Evolutionary conservation across 148 eudicot genomes (phyloP).

Genomic region (Salicornia ramosissima): DNA sequence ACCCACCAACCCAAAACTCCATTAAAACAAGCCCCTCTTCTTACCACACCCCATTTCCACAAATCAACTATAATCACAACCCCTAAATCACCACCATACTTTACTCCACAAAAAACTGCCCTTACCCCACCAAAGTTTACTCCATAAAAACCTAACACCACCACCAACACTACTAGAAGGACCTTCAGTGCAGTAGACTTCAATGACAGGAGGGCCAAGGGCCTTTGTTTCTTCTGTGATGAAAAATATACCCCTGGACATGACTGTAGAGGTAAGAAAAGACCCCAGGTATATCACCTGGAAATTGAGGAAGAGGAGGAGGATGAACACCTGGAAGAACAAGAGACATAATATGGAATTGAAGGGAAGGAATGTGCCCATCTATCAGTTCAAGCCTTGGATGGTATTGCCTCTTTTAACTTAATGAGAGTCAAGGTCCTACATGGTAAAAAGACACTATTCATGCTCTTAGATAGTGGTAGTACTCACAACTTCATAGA

Average conservation of each 20-base stretch:
- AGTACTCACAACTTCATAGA: conserved; percentile 4
- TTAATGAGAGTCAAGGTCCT: background rate
- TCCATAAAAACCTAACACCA: no score
- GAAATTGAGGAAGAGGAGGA: background rate
- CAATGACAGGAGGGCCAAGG: background rate
- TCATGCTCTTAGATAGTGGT: background rate
- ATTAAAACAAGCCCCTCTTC: background rate
- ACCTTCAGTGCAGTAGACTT: background rate
- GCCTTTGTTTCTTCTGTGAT: conserved; percentile 1
- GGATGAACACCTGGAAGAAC: no score
- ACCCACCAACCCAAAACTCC: background rate
- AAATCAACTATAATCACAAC: background rate
- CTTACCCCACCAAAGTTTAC: no score
- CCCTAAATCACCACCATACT: no score
- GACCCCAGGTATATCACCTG: background rate
- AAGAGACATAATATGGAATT: background rate
- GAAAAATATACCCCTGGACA: background rate
- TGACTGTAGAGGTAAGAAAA: background rate
- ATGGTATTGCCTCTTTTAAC: background rate
- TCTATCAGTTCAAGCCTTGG: background rate
- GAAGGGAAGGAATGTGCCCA: background rate
- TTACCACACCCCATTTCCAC: no score
- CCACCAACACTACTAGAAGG: background rate
- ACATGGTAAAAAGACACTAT: background rate
- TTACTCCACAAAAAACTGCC: no score